These are phyloP conservation scores for Penicillium sp. DNA, from an alignment of 2,329 filamentous ascomycete species.

Conservation along the genomic window DNA sequence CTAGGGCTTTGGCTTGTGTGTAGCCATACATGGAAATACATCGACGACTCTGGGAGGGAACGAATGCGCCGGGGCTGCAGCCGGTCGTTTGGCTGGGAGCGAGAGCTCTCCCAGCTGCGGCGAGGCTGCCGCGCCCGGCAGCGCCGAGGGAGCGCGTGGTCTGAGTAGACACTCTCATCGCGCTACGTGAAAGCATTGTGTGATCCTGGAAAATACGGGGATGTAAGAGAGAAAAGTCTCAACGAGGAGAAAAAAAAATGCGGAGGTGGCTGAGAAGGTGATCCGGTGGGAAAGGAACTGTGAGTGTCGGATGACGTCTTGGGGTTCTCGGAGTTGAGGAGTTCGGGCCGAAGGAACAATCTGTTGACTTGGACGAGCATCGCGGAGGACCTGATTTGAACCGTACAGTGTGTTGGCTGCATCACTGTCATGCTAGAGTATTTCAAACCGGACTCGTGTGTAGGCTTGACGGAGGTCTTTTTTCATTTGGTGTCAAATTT, in stretches of 20 bases:
- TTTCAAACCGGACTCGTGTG: no score
- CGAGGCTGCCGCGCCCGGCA: slow-evolving; percentile 6
- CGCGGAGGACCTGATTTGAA: not conserved
- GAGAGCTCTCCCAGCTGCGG: slow-evolving; percentile 4
- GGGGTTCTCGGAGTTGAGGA: slow-evolving; percentile 1
- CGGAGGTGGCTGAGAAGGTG: not conserved
- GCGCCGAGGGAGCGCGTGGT: slow-evolving; percentile 9
- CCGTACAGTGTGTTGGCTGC: no score
- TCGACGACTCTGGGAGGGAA: slow-evolving; percentile 24
- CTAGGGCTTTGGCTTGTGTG: slow-evolving; percentile 45
- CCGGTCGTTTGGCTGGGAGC: slow-evolving; percentile 10
- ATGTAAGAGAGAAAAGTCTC: not conserved
- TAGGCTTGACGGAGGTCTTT: no score
- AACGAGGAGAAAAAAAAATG: not conserved
- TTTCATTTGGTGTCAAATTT: no score
- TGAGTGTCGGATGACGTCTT: slow-evolving; percentile 13
- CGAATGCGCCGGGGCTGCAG: slow-evolving; percentile 5
- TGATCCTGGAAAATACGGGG: not conserved
- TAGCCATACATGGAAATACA: slow-evolving; percentile 45
- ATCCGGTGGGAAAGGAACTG: not conserved
- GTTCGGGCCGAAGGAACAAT: slow-evolving; percentile 13
- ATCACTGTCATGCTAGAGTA: no score
- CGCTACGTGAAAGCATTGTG: slow-evolving; percentile 27
- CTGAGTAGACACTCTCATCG: slow-evolving; percentile 18
- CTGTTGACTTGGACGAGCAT: no score